These are phyloP conservation scores for Globisporangium acanthophoron DNA, from an alignment of 352 stramenopile species.

Conservation along the genomic window DNA sequence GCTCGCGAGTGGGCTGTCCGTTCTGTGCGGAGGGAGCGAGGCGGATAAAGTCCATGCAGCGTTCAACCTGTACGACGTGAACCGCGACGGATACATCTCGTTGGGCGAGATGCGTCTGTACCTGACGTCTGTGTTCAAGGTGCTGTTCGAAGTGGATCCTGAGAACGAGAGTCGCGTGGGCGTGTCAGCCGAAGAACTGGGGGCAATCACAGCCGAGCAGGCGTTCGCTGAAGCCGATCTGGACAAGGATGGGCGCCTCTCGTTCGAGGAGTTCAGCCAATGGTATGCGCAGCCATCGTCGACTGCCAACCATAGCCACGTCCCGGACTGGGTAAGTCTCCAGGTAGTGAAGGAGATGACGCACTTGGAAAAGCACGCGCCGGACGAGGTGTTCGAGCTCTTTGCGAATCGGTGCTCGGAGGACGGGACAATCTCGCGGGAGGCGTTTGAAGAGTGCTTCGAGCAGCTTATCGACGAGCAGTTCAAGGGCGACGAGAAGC, in stretches of 20 bases:
- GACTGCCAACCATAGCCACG: conserved; percentile 18
- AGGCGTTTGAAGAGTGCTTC: conserved; percentile 83
- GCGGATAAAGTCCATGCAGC: conserved; percentile 75
- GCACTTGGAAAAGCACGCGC: conserved; percentile 72
- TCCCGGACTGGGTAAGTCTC: conserved; percentile 66
- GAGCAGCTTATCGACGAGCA: conserved; percentile 77
- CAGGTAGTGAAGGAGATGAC: conserved; percentile 83
- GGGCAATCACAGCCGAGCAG: conserved; percentile 68
- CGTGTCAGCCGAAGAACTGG: conserved; percentile 68
- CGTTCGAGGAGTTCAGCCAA: conserved; percentile 76
- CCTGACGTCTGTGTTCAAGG: conserved; percentile 82
- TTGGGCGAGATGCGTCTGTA: conserved; percentile 82
- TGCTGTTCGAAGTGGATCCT: conserved; percentile 81
- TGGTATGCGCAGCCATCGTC: conserved; percentile 67
- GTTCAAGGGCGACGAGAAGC: conserved; percentile 67
- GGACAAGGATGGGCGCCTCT: conserved; percentile 72
- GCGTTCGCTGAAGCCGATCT: conserved; percentile 76
- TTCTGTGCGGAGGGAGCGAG: conserved; percentile 65
- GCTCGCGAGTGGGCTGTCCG: conserved; percentile 67
- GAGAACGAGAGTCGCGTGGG: conserved; percentile 51
- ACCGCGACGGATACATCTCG: conserved; percentile 84
- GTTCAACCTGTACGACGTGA: conserved; percentile 86
- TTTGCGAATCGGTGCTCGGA: conserved; percentile 80
- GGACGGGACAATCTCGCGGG: conserved; percentile 70
- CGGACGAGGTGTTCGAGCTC: conserved; percentile 82